Evolutionary conservation across 2,329 filamentous ascomycete species (phyloP).

Genomic region (Juglanconis oblonga): DNA sequence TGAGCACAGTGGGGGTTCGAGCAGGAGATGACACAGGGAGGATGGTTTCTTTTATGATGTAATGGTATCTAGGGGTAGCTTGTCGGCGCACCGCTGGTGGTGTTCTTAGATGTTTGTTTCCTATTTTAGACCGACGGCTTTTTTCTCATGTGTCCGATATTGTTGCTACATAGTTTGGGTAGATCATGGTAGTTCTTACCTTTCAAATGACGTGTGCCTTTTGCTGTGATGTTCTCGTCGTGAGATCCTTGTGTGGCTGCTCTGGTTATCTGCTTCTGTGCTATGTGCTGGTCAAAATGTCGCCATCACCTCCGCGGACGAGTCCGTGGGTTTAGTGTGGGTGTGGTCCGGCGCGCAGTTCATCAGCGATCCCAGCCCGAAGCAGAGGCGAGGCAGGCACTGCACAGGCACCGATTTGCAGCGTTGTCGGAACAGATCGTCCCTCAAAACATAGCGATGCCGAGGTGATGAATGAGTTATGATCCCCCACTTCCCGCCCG

Average conservation of each 20-base stretch:
- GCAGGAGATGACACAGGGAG: not conserved
- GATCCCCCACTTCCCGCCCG: too few relatives aligned
- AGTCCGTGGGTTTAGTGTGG: constrained; percentile 1
- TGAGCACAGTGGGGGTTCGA: not conserved
- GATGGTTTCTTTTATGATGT: not conserved
- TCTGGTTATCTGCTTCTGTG: too few relatives aligned
- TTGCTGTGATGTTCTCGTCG: too few relatives aligned
- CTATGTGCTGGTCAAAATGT: too few relatives aligned
- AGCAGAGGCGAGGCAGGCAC: constrained; percentile 2
- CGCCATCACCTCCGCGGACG: constrained; percentile 1
- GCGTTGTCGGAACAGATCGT: not conserved
- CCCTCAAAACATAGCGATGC: not conserved
- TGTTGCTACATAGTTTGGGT: not conserved
- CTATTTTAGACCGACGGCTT: not conserved
- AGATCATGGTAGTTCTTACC: not conserved
- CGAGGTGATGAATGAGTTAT: not conserved
- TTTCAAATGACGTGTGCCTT: too few relatives aligned
- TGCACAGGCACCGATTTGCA: not conserved
- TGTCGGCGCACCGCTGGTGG: constrained; percentile 6
- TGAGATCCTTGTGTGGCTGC: too few relatives aligned
- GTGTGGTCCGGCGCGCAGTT: constrained; percentile 3
- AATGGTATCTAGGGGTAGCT: constrained; percentile 4
- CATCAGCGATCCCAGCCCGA: constrained; percentile 7
- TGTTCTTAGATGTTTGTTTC: constrained; percentile 10
- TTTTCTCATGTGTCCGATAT: not conserved